Evolutionary conservation across 2,329 filamentous ascomycete species (phyloP).

Genomic region (Fusarium phyllophilum): DNA sequence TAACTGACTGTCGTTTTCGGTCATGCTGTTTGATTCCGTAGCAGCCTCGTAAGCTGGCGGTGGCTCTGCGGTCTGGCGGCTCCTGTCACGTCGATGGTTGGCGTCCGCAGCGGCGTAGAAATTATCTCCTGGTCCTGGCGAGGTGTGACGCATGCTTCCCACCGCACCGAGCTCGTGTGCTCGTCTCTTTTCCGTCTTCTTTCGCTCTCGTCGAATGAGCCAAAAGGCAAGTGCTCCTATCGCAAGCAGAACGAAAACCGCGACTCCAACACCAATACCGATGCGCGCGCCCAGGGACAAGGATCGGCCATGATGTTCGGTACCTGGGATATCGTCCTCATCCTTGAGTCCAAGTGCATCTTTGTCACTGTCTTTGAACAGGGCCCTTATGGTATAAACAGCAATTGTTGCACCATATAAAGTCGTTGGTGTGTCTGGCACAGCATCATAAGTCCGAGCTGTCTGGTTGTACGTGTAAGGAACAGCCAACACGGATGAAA

Average conservation of each 20-base stretch:
- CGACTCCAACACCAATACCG: conserved; percentile 50
- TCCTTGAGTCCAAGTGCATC: conserved; percentile 48
- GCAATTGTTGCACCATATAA: conserved; percentile 51
- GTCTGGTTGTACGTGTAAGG: conserved; percentile 51
- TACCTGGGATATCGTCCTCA: conserved; percentile 45
- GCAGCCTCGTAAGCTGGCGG: conserved; percentile 48
- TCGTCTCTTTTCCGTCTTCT: conserved; percentile 27
- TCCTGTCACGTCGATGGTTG: conserved; percentile 25
- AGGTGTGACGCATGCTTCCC: conserved; percentile 27
- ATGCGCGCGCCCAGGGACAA: conserved; percentile 48
- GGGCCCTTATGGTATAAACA: conserved; percentile 51
- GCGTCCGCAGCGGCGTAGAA: conserved; percentile 29
- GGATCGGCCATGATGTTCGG: conserved; percentile 16
- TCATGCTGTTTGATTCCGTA: conserved; percentile 36
- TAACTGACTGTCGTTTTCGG: conserved; percentile 37
- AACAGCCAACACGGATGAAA: conserved; percentile 51
- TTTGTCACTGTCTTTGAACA: conserved; percentile 52
- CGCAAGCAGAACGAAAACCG: conserved; percentile 44
- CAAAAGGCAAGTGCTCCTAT: conserved; percentile 42
- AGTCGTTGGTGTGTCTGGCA: conserved; percentile 51
- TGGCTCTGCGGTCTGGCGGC: conserved; percentile 38
- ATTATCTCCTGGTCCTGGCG: conserved; percentile 16
- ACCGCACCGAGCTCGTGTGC: conserved; percentile 41
- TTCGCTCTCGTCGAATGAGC: conserved; percentile 41
- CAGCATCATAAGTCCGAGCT: conserved; percentile 48